Base-by-base conservation (phyloP, 768 basidiomycete species). In the Mycena indigotica region DNA sequence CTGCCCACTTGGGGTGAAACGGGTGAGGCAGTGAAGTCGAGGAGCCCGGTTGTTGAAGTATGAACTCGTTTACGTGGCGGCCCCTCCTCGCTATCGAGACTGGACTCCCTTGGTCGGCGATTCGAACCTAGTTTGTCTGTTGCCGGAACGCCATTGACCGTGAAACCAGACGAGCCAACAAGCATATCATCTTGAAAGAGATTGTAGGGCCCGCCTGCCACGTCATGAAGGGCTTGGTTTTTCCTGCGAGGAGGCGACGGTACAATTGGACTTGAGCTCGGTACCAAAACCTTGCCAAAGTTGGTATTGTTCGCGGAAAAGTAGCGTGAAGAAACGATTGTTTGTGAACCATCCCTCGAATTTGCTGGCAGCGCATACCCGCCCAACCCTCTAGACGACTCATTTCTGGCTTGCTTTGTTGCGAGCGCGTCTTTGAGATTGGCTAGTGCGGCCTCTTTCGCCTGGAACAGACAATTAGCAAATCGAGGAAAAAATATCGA, bases 21-120 rank as follows among this genome's bases (percentile, higher is more conserved):
- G 40, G 84, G 83, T 46, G 75, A 80, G 65, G 74, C 77, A 68
- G 70, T 73, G 55, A 67, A 68, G 63, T 76, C 75, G 50, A 70
- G 70, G 53, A 73, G 57, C 73, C 40, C 72, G 57, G 24, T 74
- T 70, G 50, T 72, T 70, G 85, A 86, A 58, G 76, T 77, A 68
- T 90, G 86, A 38, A 84, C 66, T 63, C 84, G 84, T 75, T 92
- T 92, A 57, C 85, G 84, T 50, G 89, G 89, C 35, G 85, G 87
- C 15, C 84, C 88, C 16, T 82, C 82, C 21, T 85, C 82, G 57
- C 82, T 73, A 29, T 74, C 70, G 28, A 12, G 3, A 59, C 72
- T 74, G n/a, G 65, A 70, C 23, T 68, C 73, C 66, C 71, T 68
- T 49, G 73, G 71, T 64, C 82, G 82, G 65, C 84, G 78, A 64